These are phyloP conservation scores for Alloteropsis angusta DNA, from an alignment of 202 grass and related monocot species.

Conservation along the genomic window DNA sequence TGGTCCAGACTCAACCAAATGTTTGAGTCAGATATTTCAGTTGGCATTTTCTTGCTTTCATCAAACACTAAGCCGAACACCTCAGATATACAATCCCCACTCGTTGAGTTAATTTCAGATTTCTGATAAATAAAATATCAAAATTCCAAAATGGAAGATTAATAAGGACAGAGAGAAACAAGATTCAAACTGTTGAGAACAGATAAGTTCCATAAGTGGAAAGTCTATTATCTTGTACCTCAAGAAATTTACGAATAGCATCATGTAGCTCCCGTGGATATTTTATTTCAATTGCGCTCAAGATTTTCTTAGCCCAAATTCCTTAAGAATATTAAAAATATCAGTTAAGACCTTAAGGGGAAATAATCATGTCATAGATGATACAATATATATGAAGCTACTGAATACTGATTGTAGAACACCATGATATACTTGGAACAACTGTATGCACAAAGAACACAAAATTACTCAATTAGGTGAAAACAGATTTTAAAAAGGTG, in stretches of 20 bases:
- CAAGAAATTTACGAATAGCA: constrained; percentile 74
- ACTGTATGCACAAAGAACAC: not conserved
- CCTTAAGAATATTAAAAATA: constrained; percentile 34
- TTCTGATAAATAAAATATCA: constrained; percentile 37
- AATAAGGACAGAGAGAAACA: not conserved
- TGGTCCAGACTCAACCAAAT: constrained; percentile 88
- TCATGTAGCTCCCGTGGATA: constrained; percentile 54
- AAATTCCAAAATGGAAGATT: not conserved
- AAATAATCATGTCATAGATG: not conserved
- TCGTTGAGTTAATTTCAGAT: constrained; percentile 34
- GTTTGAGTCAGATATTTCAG: constrained; percentile 61
- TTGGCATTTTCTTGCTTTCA: constrained; percentile 29
- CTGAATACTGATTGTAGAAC: not conserved
- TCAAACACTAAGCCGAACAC: constrained; percentile 44
- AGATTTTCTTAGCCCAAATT: constrained; percentile 59
- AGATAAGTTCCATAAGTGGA: not conserved
- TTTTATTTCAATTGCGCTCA: constrained; percentile 44
- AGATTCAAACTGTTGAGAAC: not conserved
- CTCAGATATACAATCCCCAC: constrained; percentile 40
- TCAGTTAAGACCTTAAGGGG: not conserved
- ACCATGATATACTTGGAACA: not conserved
- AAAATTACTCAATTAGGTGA: not conserved
- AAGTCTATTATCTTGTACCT: constrained; percentile 36
- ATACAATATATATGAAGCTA: constrained; percentile 11
- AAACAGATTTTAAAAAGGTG: constrained; percentile 17